phyloP scores from a whole-genome alignment of 2,329 filamentous ascomycete genomes.

The Penicillium sp. region DNA sequence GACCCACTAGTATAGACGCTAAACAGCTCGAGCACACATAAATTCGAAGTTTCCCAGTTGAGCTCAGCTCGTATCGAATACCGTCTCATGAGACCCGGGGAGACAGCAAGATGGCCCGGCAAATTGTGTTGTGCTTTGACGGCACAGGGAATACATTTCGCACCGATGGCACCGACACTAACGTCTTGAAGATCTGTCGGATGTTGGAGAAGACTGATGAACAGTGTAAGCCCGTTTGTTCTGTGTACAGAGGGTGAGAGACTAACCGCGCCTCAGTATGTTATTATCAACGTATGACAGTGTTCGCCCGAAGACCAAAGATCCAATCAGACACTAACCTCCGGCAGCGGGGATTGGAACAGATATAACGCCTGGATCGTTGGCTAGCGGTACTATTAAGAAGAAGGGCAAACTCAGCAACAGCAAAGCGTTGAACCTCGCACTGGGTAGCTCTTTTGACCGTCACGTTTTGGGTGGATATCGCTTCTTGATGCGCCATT shows the following conservation, averaged over 20 bases:
- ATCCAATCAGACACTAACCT: not conserved
- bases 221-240: slow-evolving; percentile 13
- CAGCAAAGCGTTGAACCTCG: slow-evolving; percentile 53
- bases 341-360: slow-evolving; percentile 34
- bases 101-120: not conserved
- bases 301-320: not conserved
- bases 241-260: too few species aligned
- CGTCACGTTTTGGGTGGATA: slow-evolving; percentile 76
- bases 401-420: slow-evolving; percentile 13
- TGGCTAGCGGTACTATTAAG: slow-evolving; percentile 14
- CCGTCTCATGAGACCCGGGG: too few species aligned
- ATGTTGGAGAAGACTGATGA: slow-evolving; percentile 36
- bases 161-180: slow-evolving; percentile 41
- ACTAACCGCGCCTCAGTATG: slow-evolving; percentile 16
- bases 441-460: slow-evolving; percentile 70
- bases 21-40: not conserved
- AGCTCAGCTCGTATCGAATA: not conserved
- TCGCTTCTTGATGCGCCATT: slow-evolving; percentile 68
- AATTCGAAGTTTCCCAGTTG: not conserved
- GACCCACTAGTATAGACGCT: not conserved
- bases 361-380: slow-evolving; percentile 29
- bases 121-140: slow-evolving; percentile 36
- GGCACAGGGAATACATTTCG: slow-evolving; percentile 42
- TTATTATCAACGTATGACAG: slow-evolving; percentile 28
- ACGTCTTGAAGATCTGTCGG: slow-evolving; percentile 43